A percentile compares a stretch with the other conserved stretches of the same genome.
Conservation (phyloP, 257 asterid species). For the Cordia subcordata region DNA sequence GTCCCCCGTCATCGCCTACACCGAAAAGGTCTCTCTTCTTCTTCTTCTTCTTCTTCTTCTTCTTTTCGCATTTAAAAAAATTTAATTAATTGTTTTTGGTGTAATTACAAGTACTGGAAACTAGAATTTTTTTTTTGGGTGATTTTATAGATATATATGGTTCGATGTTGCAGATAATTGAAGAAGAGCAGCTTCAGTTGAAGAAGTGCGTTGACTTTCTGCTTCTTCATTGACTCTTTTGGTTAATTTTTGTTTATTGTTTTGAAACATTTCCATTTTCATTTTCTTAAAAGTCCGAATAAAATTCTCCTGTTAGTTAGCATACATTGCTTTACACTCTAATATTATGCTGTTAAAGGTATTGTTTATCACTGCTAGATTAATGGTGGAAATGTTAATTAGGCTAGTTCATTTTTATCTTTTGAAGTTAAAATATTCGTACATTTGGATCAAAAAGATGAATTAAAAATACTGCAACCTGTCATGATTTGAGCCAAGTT, state of each 20-base stretch:
- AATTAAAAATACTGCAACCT: neutral
- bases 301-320: no score
- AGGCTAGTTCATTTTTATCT: neutral
- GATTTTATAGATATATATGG: constrained; percentile 1
- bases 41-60: neutral
- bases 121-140: neutral
- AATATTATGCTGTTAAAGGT: no score
- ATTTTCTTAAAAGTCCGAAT: no score
- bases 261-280: neutral
- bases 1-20: constrained; percentile 75
- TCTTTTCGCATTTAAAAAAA: neutral
- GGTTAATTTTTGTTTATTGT: neutral
- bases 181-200: constrained; percentile 81
- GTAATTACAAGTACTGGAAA: no score
- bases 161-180: constrained; percentile 53
- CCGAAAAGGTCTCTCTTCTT: constrained; percentile 54
- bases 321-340: no score
- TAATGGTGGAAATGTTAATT: neutral
- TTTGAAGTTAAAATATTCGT: no score
- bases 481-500: neutral
- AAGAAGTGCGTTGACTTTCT: constrained; percentile 53
- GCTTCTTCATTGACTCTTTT: neutral
- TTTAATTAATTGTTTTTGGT: neutral
- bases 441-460: no score
- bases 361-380: neutral